Evolutionary conservation across 2,329 filamentous ascomycete species (phyloP).

Genomic region (Lasiodiplodia hormozganensis): DNA sequence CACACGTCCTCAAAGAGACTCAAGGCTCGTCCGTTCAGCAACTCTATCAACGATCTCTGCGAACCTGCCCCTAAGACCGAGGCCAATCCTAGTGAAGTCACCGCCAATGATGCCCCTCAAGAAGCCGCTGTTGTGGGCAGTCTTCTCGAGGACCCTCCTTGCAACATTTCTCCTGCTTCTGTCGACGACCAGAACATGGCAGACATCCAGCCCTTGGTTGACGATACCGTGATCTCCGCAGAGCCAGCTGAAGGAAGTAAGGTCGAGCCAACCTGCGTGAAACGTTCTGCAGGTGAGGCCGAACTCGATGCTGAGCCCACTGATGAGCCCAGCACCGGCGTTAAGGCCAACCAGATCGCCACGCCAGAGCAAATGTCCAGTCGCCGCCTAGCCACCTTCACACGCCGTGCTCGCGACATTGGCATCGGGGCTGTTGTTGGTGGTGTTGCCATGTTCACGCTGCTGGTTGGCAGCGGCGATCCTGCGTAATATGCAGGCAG

Average conservation of each 20-base stretch:
- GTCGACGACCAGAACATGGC: background rate
- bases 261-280: background rate
- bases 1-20: background rate
- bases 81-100: background rate
- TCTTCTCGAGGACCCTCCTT: background rate
- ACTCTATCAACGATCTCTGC: constrained; percentile 24
- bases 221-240: background rate
- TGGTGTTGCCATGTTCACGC: constrained; percentile 8
- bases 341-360: background rate
- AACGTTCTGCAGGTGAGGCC: constrained; percentile 5
- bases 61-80: constrained; percentile 13
- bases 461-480: background rate
- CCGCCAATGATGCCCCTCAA: no score
- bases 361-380: constrained; percentile 18
- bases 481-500: background rate
- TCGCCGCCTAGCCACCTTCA: constrained; percentile 8
- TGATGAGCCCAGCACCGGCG: background rate
- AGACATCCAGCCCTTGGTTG: background rate
- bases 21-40: constrained; percentile 20
- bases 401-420: constrained; percentile 12
- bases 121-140: background rate
- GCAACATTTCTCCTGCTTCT: background rate
- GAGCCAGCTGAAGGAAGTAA: background rate
- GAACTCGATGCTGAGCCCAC: background rate
- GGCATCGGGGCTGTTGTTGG: constrained; percentile 8